These are phyloP conservation scores for Discostella stelligeroides DNA, from an alignment of 108 stramenopile genomes.

Conservation along the genomic window DNA sequence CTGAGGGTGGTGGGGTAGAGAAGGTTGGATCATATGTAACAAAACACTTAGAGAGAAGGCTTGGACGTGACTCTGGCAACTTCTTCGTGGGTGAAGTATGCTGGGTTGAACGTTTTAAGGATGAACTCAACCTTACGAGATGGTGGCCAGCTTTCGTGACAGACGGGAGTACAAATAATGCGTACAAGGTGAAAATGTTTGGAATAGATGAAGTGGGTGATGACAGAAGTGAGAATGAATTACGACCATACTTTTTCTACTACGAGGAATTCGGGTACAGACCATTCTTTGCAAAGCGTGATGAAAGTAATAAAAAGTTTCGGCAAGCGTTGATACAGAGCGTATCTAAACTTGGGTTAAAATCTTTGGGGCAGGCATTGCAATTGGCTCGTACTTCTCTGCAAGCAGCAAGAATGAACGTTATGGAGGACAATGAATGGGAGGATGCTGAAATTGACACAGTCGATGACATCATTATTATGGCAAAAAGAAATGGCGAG, in stretches of 20 bases:
- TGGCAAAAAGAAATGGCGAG: constrained; percentile 16
- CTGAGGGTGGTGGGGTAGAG: constrained; percentile 14
- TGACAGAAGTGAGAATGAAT: constrained; percentile 1
- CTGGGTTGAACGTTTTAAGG: constrained; percentile 47
- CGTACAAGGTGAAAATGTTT: constrained; percentile 35
- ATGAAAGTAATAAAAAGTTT: constrained; percentile 14
- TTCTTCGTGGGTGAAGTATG: constrained; percentile 34
- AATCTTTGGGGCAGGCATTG: constrained; percentile 42
- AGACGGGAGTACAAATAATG: constrained; percentile 3
- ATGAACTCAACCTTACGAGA: constrained; percentile 21
- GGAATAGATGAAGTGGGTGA: constrained; percentile 10
- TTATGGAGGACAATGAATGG: no score
- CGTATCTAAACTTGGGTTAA: constrained; percentile 34
- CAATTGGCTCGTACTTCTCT: constrained; percentile 22
- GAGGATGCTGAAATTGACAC: constrained; percentile 32
- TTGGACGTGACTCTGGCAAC: not conserved
- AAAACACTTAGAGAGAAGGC: constrained; percentile 9
- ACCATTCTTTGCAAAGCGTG: constrained; percentile 15
- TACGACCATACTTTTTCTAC: constrained; percentile 41
- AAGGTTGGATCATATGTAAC: constrained; percentile 16
- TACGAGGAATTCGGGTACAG: constrained; percentile 43
- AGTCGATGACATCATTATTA: constrained; percentile 43
- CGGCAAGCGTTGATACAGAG: constrained; percentile 23
- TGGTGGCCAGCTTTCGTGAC: constrained; percentile 53
- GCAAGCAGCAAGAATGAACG: constrained; percentile 17